Evolutionary conservation across 192 early-diverging fungal genomes (phyloP).

Genomic region (Backusella luteola): DNA sequence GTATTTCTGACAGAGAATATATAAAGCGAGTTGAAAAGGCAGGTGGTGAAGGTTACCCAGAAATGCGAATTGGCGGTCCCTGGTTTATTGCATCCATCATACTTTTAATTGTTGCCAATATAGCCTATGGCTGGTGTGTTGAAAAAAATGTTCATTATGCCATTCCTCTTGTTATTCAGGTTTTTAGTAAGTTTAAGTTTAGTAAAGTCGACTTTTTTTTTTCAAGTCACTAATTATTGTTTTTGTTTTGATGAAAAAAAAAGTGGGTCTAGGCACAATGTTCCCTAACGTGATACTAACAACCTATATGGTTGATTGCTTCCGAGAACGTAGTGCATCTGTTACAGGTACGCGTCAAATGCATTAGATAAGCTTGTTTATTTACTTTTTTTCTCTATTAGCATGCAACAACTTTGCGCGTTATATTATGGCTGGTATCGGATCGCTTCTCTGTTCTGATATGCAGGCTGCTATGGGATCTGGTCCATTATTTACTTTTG

Average conservation of each 20-base stretch:
- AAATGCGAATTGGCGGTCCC: slow-evolving; percentile 28
- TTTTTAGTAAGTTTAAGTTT: slow-evolving; percentile 28
- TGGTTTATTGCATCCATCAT: slow-evolving; percentile 14
- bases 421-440: slow-evolving; percentile 34
- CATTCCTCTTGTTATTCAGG: slow-evolving; percentile 24
- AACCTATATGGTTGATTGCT: slow-evolving; percentile 40
- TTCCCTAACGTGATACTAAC: slow-evolving; percentile 28
- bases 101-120: slow-evolving; percentile 5
- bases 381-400: slow-evolving; percentile 4
- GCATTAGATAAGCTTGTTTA: slow-evolving; percentile 9
- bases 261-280: slow-evolving; percentile 33
- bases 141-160: slow-evolving; percentile 34
- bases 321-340: slow-evolving; percentile 27
- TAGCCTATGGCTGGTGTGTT: slow-evolving; percentile 36
- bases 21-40: slow-evolving; percentile 17
- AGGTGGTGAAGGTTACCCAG: slow-evolving; percentile 18
- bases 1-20: slow-evolving; percentile 21
- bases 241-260: not conserved
- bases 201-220: not conserved
- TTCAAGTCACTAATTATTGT: not conserved
- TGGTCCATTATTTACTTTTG: slow-evolving; percentile 35
- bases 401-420: slow-evolving; percentile 38
- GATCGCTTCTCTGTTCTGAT: slow-evolving; percentile 32
- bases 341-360: slow-evolving; percentile 22
- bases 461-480: slow-evolving; percentile 22